Evolutionary conservation across 371 early-diverging fungal genomes (phyloP).

Genomic region (Actinomortierella wolfii): DNA sequence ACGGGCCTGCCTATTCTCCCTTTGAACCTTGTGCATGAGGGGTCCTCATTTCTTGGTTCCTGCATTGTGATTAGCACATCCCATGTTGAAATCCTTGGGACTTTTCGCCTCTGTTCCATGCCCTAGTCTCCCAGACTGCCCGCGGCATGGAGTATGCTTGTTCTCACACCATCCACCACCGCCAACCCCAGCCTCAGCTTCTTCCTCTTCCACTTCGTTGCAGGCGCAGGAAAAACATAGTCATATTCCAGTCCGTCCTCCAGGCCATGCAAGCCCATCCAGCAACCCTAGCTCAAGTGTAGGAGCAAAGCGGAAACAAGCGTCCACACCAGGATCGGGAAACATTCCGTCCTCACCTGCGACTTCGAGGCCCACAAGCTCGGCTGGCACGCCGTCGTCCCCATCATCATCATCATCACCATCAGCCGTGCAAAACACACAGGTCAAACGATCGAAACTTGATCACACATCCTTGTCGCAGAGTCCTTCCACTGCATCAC

Average conservation of each 20-base stretch:
- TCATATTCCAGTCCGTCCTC: no score
- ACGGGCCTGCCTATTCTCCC: no score
- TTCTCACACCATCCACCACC: slow-evolving; percentile 14
- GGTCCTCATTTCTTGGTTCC: no score
- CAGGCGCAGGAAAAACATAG: slow-evolving; percentile 5
- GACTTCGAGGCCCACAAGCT: not conserved
- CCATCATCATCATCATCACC: no score
- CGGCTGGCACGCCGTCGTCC: not conserved
- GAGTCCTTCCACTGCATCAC: slow-evolving; percentile 8
- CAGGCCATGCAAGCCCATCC: no score
- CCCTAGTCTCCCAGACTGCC: slow-evolving; percentile 25
- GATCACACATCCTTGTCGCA: not conserved
- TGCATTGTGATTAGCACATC: no score
- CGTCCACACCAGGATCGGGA: slow-evolving; percentile 1
- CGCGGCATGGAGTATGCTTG: slow-evolving; percentile 31
- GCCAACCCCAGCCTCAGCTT: not conserved
- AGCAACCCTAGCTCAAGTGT: no score
- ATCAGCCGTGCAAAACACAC: no score
- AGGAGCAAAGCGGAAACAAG: not conserved
- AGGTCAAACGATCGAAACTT: no score
- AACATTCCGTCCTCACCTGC: not conserved
- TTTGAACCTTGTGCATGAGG: no score
- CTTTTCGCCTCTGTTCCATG: slow-evolving; percentile 31
- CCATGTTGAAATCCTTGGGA: slow-evolving; percentile 37
- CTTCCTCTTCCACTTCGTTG: not conserved